Conservation (phyloP, 2,329 filamentous ascomycete species). For the Pyrenochaeta sp. region DNA sequence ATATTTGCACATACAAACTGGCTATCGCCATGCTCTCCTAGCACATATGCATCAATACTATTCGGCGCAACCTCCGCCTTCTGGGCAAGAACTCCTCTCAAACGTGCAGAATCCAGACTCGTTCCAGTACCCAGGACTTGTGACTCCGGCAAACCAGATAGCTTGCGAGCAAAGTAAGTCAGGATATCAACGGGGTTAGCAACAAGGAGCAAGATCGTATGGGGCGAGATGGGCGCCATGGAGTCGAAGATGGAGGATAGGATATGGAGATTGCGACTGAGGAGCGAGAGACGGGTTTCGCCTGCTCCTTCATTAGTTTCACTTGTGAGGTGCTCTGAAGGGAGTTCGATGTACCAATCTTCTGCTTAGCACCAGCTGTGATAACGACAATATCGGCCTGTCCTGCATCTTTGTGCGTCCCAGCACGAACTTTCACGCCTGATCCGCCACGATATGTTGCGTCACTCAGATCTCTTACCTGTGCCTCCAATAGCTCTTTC, state of each 20-base stretch:
- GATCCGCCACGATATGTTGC: conserved; percentile 57
- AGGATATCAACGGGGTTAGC: conserved; percentile 66
- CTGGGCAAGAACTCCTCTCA: conserved; percentile 56
- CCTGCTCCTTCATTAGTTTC: conserved; percentile 51
- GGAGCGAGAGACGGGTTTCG: conserved; percentile 57
- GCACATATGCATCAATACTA: conserved; percentile 55
- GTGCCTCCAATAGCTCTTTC: conserved; percentile 56
- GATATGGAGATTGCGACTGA: conserved; percentile 60
- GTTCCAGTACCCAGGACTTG: conserved; percentile 65
- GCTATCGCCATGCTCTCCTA: conserved; percentile 60
- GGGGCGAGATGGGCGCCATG: conserved; percentile 59
- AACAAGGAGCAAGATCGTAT: conserved; percentile 61
- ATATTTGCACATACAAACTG: conserved; percentile 52
- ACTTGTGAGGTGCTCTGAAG: conserved; percentile 33
- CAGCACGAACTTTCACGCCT: conserved; percentile 55
- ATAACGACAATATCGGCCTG: conserved; percentile 65
- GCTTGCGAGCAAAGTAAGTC: conserved; percentile 59
- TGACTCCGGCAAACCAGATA: conserved; percentile 57
- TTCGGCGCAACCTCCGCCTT: conserved; percentile 50
- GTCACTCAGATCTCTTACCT: conserved; percentile 63
- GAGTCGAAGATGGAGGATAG: conserved; percentile 57
- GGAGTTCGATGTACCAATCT: conserved; percentile 40
- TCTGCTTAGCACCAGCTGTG: conserved; percentile 63
- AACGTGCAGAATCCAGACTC: conserved; percentile 61
- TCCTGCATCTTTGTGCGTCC: conserved; percentile 58